A percentile compares a stretch with the other conserved stretches of the same genome.
Evolutionary conservation across 192 early-diverging fungal genomes (phyloP).

Genomic region (Chytriomyces confervae): DNA sequence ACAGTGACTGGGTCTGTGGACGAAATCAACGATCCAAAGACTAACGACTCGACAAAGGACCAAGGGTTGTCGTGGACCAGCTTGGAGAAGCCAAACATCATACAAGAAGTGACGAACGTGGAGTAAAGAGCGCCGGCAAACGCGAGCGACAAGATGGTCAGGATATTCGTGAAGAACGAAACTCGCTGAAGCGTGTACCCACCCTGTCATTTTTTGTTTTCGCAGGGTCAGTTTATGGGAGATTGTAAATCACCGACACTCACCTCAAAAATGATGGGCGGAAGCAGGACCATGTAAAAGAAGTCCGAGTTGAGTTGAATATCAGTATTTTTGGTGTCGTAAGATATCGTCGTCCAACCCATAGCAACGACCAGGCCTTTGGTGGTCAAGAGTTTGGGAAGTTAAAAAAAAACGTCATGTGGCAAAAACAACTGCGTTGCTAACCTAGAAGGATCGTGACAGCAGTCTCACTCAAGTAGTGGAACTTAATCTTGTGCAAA

Average conservation of each 20-base stretch:
- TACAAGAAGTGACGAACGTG: conserved; percentile 58
- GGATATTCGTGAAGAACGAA: conserved; percentile 61
- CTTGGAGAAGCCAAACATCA: conserved; percentile 64
- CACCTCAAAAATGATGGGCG: conserved; percentile 67
- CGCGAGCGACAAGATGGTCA: conserved; percentile 59
- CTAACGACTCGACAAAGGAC: conserved; percentile 61
- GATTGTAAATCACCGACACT: neutral
- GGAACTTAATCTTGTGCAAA: conserved; percentile 61
- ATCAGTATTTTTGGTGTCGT: conserved; percentile 50
- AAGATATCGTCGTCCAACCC: conserved; percentile 55
- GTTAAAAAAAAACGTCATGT: neutral
- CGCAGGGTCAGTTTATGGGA: neutral
- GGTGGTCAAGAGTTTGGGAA: neutral
- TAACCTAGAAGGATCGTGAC: conserved; percentile 59
- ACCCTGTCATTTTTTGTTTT: conserved; percentile 42
- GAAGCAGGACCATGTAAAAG: conserved; percentile 68
- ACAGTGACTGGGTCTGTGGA: conserved; percentile 70
- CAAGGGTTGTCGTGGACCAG: conserved; percentile 48
- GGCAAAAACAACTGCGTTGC: neutral
- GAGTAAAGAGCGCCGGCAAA: conserved; percentile 64
- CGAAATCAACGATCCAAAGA: conserved; percentile 65
- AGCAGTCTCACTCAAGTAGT: conserved; percentile 61
- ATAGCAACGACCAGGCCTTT: conserved; percentile 58
- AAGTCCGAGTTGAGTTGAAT: conserved; percentile 62
- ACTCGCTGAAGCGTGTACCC: conserved; percentile 60